phyloP scores from a whole-genome alignment of 129 eudicot species.

The Escallonia herrerae region DNA sequence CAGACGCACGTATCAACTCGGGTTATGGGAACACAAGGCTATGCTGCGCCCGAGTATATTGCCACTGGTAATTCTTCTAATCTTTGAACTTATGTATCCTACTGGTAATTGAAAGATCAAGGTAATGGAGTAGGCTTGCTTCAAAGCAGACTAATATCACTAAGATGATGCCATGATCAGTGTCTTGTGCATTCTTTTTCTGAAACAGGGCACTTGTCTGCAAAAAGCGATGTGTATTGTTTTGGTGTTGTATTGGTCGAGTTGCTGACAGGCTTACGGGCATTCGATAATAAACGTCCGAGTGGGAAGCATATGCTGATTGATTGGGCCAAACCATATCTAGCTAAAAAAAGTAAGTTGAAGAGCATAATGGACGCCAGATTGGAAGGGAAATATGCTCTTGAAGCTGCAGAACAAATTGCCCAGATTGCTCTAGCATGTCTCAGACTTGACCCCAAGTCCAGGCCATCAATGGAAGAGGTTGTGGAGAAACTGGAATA shows the following conservation, averaged over 20 bases:
- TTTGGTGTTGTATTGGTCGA: slow-evolving; percentile 41
- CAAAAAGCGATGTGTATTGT: slow-evolving; percentile 41
- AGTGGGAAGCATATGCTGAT: slow-evolving; percentile 25
- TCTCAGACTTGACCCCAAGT: slow-evolving; percentile 32
- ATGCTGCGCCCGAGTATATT: not conserved
- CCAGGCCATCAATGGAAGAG: slow-evolving; percentile 42
- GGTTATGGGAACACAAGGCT: not conserved
- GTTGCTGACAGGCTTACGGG: slow-evolving; percentile 37
- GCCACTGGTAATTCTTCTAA: slow-evolving; percentile 2
- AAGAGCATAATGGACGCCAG: slow-evolving; percentile 40
- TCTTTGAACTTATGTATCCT: not conserved
- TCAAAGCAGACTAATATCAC: not conserved
- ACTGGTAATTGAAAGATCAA: no score
- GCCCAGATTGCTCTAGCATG: slow-evolving; percentile 39
- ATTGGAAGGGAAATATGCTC: slow-evolving; percentile 37
- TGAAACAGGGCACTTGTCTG: slow-evolving; percentile 35
- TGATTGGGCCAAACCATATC: slow-evolving; percentile 38
- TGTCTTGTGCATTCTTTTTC: not conserved
- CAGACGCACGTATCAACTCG: not conserved
- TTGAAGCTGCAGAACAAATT: slow-evolving; percentile 23
- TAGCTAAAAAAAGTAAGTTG: slow-evolving; percentile 35
- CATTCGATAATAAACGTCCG: slow-evolving; percentile 30
- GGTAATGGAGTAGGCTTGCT: no score
- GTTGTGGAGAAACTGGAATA: slow-evolving; percentile 28
- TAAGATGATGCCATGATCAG: not conserved